Conservation (phyloP, 2,329 filamentous ascomycete genomes). For the Corniculantispora saksenae region DNA sequence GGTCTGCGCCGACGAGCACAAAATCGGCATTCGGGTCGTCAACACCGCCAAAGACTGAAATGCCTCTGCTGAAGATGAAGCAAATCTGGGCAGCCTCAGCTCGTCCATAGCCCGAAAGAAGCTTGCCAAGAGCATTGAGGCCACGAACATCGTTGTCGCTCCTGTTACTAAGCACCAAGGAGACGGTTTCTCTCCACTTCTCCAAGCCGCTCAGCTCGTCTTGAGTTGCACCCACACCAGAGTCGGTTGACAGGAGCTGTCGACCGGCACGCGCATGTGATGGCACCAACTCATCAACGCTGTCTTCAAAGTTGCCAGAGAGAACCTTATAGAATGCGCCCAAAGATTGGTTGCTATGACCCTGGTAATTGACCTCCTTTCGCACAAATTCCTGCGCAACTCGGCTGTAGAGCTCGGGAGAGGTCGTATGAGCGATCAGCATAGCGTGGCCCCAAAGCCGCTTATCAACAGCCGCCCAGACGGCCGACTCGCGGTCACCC, state of each 20-base stretch:
- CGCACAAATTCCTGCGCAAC: slow-evolving; percentile 94
- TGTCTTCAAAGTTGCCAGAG: slow-evolving; percentile 91
- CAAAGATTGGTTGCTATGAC: slow-evolving; percentile 80
- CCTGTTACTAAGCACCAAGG: slow-evolving; percentile 84
- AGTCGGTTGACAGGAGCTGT: slow-evolving; percentile 80
- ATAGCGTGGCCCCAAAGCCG: slow-evolving; percentile 96
- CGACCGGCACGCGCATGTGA: slow-evolving; percentile 88
- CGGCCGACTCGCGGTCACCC: slow-evolving; percentile 86
- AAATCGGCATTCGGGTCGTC: slow-evolving; percentile 80
- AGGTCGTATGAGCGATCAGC: slow-evolving; percentile 78
- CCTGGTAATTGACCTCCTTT: slow-evolving; percentile 84
- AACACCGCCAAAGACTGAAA: slow-evolving; percentile 74
- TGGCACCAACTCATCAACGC: slow-evolving; percentile 92
- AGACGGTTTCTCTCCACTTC: slow-evolving; percentile 90
- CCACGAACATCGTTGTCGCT: slow-evolving; percentile 77
- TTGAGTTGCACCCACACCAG: slow-evolving; percentile 60
- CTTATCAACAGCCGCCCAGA: slow-evolving; percentile 91
- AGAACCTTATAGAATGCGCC: slow-evolving; percentile 92
- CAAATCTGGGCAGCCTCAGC: slow-evolving; percentile 92
- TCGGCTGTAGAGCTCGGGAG: slow-evolving; percentile 83
- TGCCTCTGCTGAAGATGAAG: slow-evolving; percentile 78
- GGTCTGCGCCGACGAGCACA: slow-evolving; percentile 83
- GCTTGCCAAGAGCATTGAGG: slow-evolving; percentile 74
- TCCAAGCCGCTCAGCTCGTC: slow-evolving; percentile 84
- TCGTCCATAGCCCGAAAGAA: slow-evolving; percentile 82